Evolutionary conservation across 1,139 yeast genomes (phyloP).

Genomic region (Yamadazyma trypodendri): DNA sequence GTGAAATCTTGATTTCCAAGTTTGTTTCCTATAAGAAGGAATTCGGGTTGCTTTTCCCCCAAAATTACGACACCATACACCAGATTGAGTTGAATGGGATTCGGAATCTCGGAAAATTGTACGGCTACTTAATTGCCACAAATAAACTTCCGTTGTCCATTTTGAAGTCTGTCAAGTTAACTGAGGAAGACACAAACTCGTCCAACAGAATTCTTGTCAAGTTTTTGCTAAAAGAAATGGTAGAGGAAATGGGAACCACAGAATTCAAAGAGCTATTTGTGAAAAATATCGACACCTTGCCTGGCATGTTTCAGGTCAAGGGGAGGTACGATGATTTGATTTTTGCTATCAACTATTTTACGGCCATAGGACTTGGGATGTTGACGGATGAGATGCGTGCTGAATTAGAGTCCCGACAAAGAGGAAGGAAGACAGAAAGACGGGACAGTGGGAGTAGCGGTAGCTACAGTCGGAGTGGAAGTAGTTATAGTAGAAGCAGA

Average conservation of each 20-base stretch:
- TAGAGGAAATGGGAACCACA: constrained; percentile 69
- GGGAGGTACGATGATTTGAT: constrained; percentile 58
- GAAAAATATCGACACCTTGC: constrained; percentile 47
- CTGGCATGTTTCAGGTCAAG: constrained; percentile 50
- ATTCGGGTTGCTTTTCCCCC: constrained; percentile 53
- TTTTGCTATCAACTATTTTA: constrained; percentile 86
- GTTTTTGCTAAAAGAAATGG: constrained; percentile 76
- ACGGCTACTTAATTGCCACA: constrained; percentile 80
- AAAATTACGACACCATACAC: constrained; percentile 58
- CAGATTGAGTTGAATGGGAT: constrained; percentile 71
- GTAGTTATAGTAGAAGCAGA: constrained; percentile 14
- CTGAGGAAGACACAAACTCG: constrained; percentile 73
- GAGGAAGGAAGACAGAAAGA: constrained; percentile 21
- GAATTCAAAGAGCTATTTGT: constrained; percentile 48
- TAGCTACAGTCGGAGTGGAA: constrained; percentile 12
- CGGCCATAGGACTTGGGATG: constrained; percentile 87
- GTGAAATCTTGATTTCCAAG: constrained; percentile 54
- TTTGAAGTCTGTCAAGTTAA: constrained; percentile 62
- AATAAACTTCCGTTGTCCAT: constrained; percentile 53
- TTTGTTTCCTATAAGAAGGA: constrained; percentile 55
- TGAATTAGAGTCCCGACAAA: constrained; percentile 30
- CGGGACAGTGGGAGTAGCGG: constrained; percentile 18
- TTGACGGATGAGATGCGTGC: constrained; percentile 82
- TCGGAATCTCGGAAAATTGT: constrained; percentile 78
- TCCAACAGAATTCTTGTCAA: constrained; percentile 81